These are phyloP conservation scores for Jaltomata sinuosa DNA, from an alignment of 257 asterid genomes.

Conservation along the genomic window DNA sequence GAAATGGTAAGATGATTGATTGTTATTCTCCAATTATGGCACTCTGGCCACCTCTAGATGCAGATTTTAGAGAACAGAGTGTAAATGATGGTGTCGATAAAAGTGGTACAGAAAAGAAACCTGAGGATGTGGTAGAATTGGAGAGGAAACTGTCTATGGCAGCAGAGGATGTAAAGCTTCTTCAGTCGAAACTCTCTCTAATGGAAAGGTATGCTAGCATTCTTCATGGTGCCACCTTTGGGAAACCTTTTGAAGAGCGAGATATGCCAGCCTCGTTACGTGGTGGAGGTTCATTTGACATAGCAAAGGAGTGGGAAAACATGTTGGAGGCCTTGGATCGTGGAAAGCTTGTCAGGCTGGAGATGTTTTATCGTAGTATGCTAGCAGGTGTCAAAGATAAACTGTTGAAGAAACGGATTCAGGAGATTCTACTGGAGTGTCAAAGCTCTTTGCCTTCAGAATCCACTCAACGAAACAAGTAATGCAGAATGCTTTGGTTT, in stretches of 20 bases:
- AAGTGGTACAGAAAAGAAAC: slow-evolving; percentile 18
- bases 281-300: slow-evolving; percentile 39
- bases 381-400: slow-evolving; percentile 74
- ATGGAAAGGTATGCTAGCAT: slow-evolving; percentile 67
- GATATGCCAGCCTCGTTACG: slow-evolving; percentile 52
- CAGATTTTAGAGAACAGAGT: slow-evolving; percentile 27
- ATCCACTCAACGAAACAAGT: not conserved
- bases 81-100: not conserved
- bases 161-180: slow-evolving; percentile 58
- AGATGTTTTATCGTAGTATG: slow-evolving; percentile 68
- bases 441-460: slow-evolving; percentile 15
- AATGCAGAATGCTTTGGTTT: not conserved
- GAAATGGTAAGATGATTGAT: slow-evolving; percentile 48
- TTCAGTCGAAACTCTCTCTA: slow-evolving; percentile 37
- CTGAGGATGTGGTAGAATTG: slow-evolving; percentile 26
- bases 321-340: slow-evolving; percentile 73
- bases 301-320: slow-evolving; percentile 74
- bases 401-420: slow-evolving; percentile 62
- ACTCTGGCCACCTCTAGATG: slow-evolving; percentile 54
- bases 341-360: slow-evolving; percentile 47
- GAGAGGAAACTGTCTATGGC: slow-evolving; percentile 43
- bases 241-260: slow-evolving; percentile 53
- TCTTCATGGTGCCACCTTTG: slow-evolving; percentile 75
- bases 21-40: slow-evolving; percentile 43
- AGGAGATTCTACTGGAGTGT: slow-evolving; percentile 59